phyloP scores from a whole-genome alignment of 208 protist species.

The Porcisia deanei region DNA sequence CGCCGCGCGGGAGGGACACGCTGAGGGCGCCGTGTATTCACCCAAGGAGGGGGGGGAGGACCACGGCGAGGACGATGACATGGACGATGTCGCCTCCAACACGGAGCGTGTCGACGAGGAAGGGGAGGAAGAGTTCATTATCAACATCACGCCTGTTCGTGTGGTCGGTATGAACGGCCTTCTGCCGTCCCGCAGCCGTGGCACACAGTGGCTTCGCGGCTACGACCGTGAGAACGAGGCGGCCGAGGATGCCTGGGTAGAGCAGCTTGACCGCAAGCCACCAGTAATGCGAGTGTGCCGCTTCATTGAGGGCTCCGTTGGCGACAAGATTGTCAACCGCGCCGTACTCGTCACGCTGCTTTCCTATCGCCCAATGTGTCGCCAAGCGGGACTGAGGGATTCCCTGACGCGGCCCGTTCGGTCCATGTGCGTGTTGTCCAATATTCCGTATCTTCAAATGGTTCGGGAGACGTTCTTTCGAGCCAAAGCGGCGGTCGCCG shows the following conservation, averaged over 20 bases:
- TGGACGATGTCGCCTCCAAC: conserved; percentile 14
- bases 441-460: conserved; percentile 54
- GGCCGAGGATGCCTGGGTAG: conserved; percentile 34
- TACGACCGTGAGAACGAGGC: conserved; percentile 23
- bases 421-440: conserved; percentile 41
- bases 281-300: conserved; percentile 52
- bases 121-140: conserved; percentile 36
- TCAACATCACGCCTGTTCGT: conserved; percentile 48
- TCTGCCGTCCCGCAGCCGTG: conserved; percentile 39
- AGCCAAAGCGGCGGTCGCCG: conserved; percentile 41
- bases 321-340: conserved; percentile 50
- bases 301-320: conserved; percentile 45
- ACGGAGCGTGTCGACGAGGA: conserved; percentile 33
- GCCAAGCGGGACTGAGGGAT: conserved; percentile 35
- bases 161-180: conserved; percentile 50
- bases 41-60: background rate
- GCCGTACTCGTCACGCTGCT: conserved; percentile 34
- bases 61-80: background rate
- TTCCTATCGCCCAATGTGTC: conserved; percentile 39
- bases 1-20: background rate
- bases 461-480: conserved; percentile 54
- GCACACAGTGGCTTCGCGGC: conserved; percentile 56
- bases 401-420: conserved; percentile 51
- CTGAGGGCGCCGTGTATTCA: background rate
- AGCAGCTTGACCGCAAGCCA: conserved; percentile 26